These are phyloP conservation scores for Reticulascus tulasneorum DNA, from an alignment of 2,329 filamentous ascomycete genomes.

Conservation along the genomic window DNA sequence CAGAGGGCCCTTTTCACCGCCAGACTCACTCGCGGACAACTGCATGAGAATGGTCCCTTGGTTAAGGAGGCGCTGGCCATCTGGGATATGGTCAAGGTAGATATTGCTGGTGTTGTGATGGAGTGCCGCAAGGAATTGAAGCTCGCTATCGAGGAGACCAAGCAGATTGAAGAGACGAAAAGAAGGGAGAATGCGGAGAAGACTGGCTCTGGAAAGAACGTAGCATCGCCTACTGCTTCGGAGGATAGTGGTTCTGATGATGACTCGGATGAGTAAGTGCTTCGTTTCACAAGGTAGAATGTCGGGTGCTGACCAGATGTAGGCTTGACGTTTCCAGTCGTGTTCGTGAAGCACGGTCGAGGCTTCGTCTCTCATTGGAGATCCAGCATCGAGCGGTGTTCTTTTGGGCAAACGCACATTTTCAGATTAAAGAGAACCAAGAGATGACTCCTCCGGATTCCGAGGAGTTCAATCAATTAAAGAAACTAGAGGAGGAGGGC, in stretches of 20 bases:
- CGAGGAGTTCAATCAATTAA: conserved; percentile 60
- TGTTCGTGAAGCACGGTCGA: conserved; percentile 56
- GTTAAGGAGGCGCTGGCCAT: conserved; percentile 65
- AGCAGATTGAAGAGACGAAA: conserved; percentile 4
- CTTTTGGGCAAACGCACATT: conserved; percentile 79
- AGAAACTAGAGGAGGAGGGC: conserved; percentile 64
- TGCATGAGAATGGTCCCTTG: conserved; percentile 70
- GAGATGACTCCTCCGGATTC: conserved; percentile 62
- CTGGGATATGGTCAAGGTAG: conserved; percentile 58
- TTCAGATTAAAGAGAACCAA: conserved; percentile 72
- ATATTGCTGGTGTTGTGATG: conserved; percentile 49
- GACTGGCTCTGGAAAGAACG: conserved; percentile 16
- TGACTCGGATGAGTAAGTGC: conserved; percentile 33
- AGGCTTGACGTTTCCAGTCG: conserved; percentile 37
- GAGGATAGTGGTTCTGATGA: conserved; percentile 30
- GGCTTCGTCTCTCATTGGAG: conserved; percentile 70
- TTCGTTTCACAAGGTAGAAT: conserved; percentile 64
- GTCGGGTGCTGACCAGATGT: conserved; percentile 71
- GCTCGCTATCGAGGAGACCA: conserved; percentile 35
- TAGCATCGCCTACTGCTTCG: neutral
- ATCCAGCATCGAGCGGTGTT: conserved; percentile 79
- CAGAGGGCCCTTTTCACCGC: conserved; percentile 63
- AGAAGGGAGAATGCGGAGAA: conserved; percentile 27
- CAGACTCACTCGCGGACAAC: conserved; percentile 68
- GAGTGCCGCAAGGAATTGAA: conserved; percentile 62